Evolutionary conservation across 176 grass and related monocot genomes (phyloP).

Genomic region (Bonia amplexicaulis): DNA sequence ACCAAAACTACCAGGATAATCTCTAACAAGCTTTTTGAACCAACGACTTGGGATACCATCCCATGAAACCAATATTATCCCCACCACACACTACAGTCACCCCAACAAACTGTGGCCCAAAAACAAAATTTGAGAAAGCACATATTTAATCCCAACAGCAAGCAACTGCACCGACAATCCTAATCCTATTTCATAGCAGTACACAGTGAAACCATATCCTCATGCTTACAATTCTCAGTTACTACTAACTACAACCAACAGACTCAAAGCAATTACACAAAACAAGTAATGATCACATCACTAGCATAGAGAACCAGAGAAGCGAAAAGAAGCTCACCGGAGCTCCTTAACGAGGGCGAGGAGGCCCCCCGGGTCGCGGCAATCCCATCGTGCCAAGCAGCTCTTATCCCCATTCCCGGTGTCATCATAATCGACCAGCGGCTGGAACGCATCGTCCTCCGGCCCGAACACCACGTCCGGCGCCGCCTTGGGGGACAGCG

Average conservation of each 20-base stretch:
- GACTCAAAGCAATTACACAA: not conserved
- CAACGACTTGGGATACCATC: not conserved
- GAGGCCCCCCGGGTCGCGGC: constrained; percentile 44
- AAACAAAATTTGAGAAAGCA: not conserved
- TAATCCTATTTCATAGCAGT: not conserved
- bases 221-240: not conserved
- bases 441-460: constrained; percentile 70
- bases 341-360: constrained; percentile 61
- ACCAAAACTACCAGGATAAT: not conserved
- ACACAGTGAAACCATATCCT: not conserved
- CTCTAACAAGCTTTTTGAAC: not conserved
- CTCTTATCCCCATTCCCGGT: constrained; percentile 39
- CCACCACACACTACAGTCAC: not conserved
- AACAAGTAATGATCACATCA: not conserved
- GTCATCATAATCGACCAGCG: constrained; percentile 34
- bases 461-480: constrained; percentile 75
- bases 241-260: not conserved
- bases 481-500: constrained; percentile 52
- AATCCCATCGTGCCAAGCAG: constrained; percentile 61
- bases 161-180: not conserved
- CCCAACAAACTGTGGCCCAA: not conserved
- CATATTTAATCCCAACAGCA: not conserved
- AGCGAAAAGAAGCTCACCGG: constrained; percentile 38
- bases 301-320: not conserved
- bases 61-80: not conserved